phyloP scores from a whole-genome alignment of 257 asterid species.

The Coffea canephora region DNA sequence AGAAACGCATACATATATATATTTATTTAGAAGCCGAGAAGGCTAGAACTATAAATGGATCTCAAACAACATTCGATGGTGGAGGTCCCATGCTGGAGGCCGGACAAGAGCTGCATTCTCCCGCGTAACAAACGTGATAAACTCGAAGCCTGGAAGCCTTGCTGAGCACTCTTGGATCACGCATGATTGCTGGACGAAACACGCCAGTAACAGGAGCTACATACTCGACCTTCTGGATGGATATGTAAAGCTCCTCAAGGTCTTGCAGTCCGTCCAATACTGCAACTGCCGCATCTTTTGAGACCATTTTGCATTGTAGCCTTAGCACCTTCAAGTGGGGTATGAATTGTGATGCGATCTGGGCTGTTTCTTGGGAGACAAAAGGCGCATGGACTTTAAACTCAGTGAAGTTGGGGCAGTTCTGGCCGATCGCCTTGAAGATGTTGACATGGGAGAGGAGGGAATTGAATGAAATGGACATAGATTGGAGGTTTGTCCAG shows the following conservation, averaged over 20 bases:
- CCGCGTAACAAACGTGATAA: background rate
- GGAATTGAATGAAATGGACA: background rate
- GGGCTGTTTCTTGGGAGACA: background rate
- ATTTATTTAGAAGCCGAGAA: no score
- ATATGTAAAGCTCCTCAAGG: background rate
- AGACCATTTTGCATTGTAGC: background rate
- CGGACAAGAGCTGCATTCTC: background rate
- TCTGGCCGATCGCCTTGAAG: background rate
- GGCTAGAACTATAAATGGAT: no score
- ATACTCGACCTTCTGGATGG: background rate
- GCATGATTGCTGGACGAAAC: background rate
- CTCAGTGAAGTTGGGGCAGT: background rate
- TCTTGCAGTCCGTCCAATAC: background rate
- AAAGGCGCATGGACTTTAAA: background rate
- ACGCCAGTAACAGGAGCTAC: no score
- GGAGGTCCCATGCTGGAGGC: background rate
- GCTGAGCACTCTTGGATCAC: background rate
- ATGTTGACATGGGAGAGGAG: background rate
- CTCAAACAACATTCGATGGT: no score
- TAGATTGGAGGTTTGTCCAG: background rate
- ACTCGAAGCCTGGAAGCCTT: background rate
- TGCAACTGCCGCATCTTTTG: background rate
- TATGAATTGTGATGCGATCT: background rate
- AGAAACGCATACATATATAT: no score
- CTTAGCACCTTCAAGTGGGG: background rate